phyloP scores from a whole-genome alignment of 176 grass and related monocot genomes.

The Metroxylon sagu region DNA sequence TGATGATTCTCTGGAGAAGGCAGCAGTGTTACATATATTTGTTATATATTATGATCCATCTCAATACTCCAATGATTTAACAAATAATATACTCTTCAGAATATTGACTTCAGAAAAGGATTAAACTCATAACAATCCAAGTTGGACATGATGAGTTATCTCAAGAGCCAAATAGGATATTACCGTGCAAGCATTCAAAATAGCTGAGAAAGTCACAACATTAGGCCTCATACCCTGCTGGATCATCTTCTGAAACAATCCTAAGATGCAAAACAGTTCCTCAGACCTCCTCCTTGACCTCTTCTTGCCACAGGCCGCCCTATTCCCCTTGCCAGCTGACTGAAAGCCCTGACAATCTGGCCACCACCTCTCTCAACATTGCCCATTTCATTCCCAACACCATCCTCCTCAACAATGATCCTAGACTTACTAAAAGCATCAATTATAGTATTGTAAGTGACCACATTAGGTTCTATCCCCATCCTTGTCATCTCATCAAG shows the following conservation, averaged over 20 bases:
- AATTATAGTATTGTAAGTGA: slow-evolving; percentile 92
- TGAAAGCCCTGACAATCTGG: slow-evolving; percentile 40
- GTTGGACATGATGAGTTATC: not conserved
- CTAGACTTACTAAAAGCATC: slow-evolving; percentile 92
- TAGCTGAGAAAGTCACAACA: slow-evolving; percentile 97
- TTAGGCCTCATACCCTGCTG: slow-evolving; percentile 91
- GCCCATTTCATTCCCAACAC: slow-evolving; percentile 25
- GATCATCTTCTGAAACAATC: slow-evolving; percentile 95
- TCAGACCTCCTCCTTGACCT: slow-evolving; percentile 58
- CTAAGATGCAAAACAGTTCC: slow-evolving; percentile 91
- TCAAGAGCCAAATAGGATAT: slow-evolving; percentile 14
- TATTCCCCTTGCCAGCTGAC: slow-evolving; percentile 24
- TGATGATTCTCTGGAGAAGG: too few relatives aligned
- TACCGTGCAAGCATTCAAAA: slow-evolving; percentile 99
- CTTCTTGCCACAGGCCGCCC: slow-evolving; percentile 8
- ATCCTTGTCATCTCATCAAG: slow-evolving; percentile 87
- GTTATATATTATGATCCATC: too few relatives aligned
- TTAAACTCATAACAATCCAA: too few relatives aligned
- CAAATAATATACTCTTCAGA: too few relatives aligned
- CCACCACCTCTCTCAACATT: slow-evolving; percentile 41
- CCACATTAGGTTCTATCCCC: slow-evolving; percentile 92
- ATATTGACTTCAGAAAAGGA: too few relatives aligned
- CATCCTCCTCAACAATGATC: slow-evolving; percentile 39
- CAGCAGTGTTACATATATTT: too few relatives aligned
- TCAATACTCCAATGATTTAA: too few relatives aligned